Evolutionary conservation across 1,284 basidiomycete species (phyloP).

Genomic region (Cutaneotrichosporon sp.): DNA sequence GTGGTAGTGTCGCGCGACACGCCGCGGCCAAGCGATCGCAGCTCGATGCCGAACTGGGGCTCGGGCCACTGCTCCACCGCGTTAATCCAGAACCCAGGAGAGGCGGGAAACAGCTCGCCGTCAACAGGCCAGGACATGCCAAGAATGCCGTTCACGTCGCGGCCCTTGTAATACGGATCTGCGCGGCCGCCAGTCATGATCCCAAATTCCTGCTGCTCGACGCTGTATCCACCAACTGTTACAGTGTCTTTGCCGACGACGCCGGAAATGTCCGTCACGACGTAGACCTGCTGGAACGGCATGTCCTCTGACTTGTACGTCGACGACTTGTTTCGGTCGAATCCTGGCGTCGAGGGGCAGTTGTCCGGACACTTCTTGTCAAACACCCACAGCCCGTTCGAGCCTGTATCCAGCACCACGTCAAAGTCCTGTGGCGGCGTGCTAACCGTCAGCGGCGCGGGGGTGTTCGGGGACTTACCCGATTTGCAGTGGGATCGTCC

Average conservation of each 20-base stretch:
- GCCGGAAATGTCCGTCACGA: conserved; percentile 48
- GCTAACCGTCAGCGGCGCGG: conserved; percentile 13
- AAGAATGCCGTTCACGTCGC: conserved; percentile 50
- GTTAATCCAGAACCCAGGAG: conserved; percentile 54
- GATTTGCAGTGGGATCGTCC: background rate
- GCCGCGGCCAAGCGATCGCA: conserved; percentile 47
- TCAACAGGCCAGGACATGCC: conserved; percentile 47
- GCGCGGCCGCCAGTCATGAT: conserved; percentile 35
- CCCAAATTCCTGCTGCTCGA: conserved; percentile 63
- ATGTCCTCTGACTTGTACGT: conserved; percentile 21
- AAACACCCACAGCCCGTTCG: conserved; percentile 52
- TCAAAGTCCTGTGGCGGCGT: conserved; percentile 52
- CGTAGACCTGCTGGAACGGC: conserved; percentile 22
- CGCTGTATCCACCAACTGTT: conserved; percentile 73
- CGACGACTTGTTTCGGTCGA: conserved; percentile 7
- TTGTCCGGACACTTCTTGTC: background rate
- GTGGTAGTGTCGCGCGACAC: conserved; percentile 42
- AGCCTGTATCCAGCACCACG: conserved; percentile 57
- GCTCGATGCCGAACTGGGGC: conserved; percentile 72
- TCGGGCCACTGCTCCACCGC: conserved; percentile 56
- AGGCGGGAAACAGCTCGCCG: conserved; percentile 41
- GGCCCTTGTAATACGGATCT: conserved; percentile 36
- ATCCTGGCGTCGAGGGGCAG: conserved; percentile 16
- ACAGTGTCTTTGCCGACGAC: conserved; percentile 64
- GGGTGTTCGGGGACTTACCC: background rate